Conservation (phyloP, 768 basidiomycete genomes). For the Leccinum uliginosum region DNA sequence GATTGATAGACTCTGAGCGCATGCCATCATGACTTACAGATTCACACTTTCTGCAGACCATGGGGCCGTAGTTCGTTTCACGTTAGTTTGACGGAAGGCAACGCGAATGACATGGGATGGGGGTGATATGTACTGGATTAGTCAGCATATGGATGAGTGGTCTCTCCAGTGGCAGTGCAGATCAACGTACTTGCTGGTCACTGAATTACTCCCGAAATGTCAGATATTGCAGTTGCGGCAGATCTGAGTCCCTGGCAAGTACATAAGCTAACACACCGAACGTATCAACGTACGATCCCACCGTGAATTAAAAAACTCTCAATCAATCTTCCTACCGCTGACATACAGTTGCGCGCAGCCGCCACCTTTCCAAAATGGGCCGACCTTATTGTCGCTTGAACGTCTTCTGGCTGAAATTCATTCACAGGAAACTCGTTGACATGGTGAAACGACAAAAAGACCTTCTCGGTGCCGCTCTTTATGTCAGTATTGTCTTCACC, state of each 20-base stretch:
- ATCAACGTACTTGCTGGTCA: not conserved
- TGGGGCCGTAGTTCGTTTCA: conserved; percentile 28
- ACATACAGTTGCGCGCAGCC: not conserved
- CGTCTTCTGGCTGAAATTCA: conserved; percentile 10
- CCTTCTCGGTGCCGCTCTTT: conserved; percentile 27
- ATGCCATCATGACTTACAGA: conserved; percentile 39
- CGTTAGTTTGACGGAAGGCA: not conserved
- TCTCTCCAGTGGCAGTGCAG: not conserved
- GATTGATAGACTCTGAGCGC: conserved; percentile 3
- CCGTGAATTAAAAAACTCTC: not conserved
- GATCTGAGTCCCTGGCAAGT: not conserved
- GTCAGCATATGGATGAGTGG: conserved; percentile 11
- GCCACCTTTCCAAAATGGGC: conserved; percentile 22
- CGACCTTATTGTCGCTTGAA: conserved; percentile 26
- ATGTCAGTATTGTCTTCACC: conserved; percentile 24
- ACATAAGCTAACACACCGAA: not conserved
- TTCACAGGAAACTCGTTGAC: conserved; percentile 31
- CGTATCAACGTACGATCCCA: not conserved
- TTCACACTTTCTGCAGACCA: conserved; percentile 91
- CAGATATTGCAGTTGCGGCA: not conserved
- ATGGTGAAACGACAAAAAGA: conserved; percentile 32
- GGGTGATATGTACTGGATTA: conserved; percentile 5
- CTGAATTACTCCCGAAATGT: not conserved
- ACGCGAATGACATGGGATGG: conserved; percentile 4
- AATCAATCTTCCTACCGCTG: conserved; percentile 3